These are phyloP conservation scores for Prunella vulgaris DNA, from an alignment of 257 asterid species.

Conservation along the genomic window DNA sequence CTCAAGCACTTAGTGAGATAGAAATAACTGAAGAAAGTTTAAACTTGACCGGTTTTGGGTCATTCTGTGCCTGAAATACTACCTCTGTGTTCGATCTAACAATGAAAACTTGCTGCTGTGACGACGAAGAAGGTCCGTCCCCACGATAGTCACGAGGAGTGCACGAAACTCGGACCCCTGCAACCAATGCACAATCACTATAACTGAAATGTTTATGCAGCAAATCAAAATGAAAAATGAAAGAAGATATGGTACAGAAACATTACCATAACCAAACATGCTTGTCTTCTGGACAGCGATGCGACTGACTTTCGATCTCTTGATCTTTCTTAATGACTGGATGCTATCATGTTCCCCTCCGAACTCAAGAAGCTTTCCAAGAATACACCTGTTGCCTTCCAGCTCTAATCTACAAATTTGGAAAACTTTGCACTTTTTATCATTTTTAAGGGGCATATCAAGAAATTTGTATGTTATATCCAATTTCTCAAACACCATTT, in stretches of 20 bases:
- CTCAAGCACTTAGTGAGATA: slow-evolving; percentile 62
- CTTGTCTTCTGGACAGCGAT: slow-evolving; percentile 54
- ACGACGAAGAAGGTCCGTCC: slow-evolving; percentile 48
- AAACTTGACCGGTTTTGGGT: slow-evolving; percentile 40
- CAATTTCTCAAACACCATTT: no score
- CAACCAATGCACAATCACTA: slow-evolving; percentile 6
- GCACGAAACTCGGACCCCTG: slow-evolving; percentile 56
- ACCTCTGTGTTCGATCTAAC: slow-evolving; percentile 70
- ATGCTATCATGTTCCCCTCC: slow-evolving; percentile 70
- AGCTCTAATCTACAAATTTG: slow-evolving; percentile 83
- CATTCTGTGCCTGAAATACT: slow-evolving; percentile 50
- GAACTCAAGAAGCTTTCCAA: slow-evolving; percentile 77
- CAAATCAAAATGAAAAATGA: background rate
- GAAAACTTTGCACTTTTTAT: no score
- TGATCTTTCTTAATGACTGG: slow-evolving; percentile 52
- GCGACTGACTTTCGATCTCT: slow-evolving; percentile 74
- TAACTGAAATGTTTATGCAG: background rate
- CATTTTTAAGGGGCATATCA: no score
- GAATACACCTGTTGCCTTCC: slow-evolving; percentile 47
- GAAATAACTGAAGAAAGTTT: slow-evolving; percentile 65
- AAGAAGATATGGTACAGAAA: background rate
- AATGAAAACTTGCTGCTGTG: slow-evolving; percentile 50
- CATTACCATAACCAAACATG: slow-evolving; percentile 71
- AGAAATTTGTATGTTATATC: no score
- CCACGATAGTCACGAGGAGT: slow-evolving; percentile 63